Base-by-base conservation (phyloP, 2,329 filamentous ascomycete species). In the Cercospora sp. region DNA sequence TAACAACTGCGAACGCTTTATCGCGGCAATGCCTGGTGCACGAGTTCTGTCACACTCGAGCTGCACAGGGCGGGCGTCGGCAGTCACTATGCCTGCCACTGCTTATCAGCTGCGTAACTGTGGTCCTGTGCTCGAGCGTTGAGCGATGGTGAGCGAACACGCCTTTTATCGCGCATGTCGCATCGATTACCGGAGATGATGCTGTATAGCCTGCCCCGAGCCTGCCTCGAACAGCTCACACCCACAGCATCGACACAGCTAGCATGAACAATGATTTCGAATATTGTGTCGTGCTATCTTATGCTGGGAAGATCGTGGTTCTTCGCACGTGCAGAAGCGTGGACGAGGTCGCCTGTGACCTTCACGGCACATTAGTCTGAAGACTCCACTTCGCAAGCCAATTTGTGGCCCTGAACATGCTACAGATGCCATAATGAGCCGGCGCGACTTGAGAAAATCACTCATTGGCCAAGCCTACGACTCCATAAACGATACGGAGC, bases 1-100 rank as follows among this genome's bases (percentile, higher is more conserved):
- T 58, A 58, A 30, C 53, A 58, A 58, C 53, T 58, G 53, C 53
- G 53, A 58, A 58, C 53, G 53, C 53, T n/a, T 58, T 58, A 26
- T 28, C 53, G 53, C 53, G 26, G 26, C 53, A 58, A 58, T 58
- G 53, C 7, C 53, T 58, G 26, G 13, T 32, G 53, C 53, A 58
- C 26, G 21, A 28, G 24, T 28, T 32, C 53, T 30, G 24, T 24
- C 45, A 40, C 37, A 51, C 45, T 51, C 45, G 37, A 40, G 37
- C 37, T 40, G 37, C 21, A 26, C 18, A 51, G 21, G 18, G 18
- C 43, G 43, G 8, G 43, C 43, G 18, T n/a, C 37, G 37, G 37
- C 37, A 40, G 43, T 49, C n/a, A 49, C 43, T 4, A 49, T 24
- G 43, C 18, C 43, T 24, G 43, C 43, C 43, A 24, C n/a, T 49